Evolutionary conservation across 495 filamentous ascomycete species (phyloP), one percentile per base, ranked within the genome.

Genomic region (Podospora tetraspora): DNA sequence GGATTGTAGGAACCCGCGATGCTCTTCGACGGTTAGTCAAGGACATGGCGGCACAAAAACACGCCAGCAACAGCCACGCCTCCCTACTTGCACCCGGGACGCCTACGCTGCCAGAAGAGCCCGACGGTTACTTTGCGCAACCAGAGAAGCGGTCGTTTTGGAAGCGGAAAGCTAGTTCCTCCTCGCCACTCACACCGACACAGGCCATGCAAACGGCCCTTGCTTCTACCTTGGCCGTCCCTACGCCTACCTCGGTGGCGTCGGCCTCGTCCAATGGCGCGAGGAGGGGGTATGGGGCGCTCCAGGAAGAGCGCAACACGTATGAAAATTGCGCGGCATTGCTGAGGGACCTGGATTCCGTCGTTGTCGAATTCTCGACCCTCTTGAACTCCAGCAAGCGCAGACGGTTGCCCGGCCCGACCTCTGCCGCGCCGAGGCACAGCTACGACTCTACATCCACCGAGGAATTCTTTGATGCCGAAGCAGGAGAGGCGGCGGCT

Each of bases 381-480:
- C 81, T 99, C 11, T 80, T 97, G 27, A 76, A 84, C 12, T 89
- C 90, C 71, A 96, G 89, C 79, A 94, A 93, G 73, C 86, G 91
- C 62, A 86, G 94, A 34, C 89, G 93, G 29, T 78, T 84, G 43
- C 86, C 89, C 6, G 74, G 78, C 30, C 78, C 83, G 5, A 67
- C 77, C 7, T 77, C 86, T 5, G 69, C 83, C 3, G 79, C 80
- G 11, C 86, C 91, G 11, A 88, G 95, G 67, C 81, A 81, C 65
- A 97, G 93, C 77, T 85, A 93, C 52, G 95, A 97, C 71, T 79
- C 81, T 3, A 85, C 89, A 12, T 85, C 89, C 62, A 86, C 88
- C 1, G 91, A 95, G 32, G 96, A 99, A 74, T 99, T 97, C 79
- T 99, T 96, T 70, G 95, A 99, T 74, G 95, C 95, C 1, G 86